Evolutionary conservation across 306 rosid genomes (phyloP).

Genomic region (Prunus dulcis): DNA sequence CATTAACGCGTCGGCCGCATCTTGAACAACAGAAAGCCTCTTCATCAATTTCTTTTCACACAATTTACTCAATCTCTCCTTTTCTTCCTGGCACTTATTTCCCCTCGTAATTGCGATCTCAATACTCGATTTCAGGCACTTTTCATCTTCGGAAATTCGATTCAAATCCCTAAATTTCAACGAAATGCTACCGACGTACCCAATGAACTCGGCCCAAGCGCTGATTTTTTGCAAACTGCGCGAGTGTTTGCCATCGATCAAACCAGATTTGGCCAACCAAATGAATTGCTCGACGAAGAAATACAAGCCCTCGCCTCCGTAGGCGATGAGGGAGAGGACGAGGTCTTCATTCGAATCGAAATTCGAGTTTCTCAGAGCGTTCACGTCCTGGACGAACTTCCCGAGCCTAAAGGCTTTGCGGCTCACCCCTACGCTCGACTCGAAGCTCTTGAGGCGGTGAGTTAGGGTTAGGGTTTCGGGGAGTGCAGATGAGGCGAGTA

Average conservation of each 20-base stretch:
- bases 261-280: slow-evolving; percentile 78
- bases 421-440: slow-evolving; percentile 80
- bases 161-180: slow-evolving; percentile 62
- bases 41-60: slow-evolving; percentile 62
- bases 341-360: slow-evolving; percentile 33
- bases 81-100: slow-evolving; percentile 33
- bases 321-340: slow-evolving; percentile 44
- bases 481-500: slow-evolving; percentile 58
- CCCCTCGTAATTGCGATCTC: slow-evolving; percentile 37
- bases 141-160: slow-evolving; percentile 47
- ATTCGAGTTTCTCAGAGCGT: slow-evolving; percentile 53
- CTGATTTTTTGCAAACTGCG: slow-evolving; percentile 38
- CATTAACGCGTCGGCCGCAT: slow-evolving; percentile 79
- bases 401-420: slow-evolving; percentile 94
- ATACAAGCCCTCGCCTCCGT: slow-evolving; percentile 80
- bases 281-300: slow-evolving; percentile 79
- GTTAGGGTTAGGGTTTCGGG: slow-evolving; percentile 46
- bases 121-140: slow-evolving; percentile 48
- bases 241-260: slow-evolving; percentile 42
- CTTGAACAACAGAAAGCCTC: slow-evolving; percentile 76
- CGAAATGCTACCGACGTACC: slow-evolving; percentile 47
- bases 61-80: slow-evolving; percentile 40
- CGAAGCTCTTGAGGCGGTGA: slow-evolving; percentile 67
- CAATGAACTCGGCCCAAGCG: slow-evolving; percentile 59
- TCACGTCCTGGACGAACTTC: slow-evolving; percentile 78